Conservation (phyloP, 495 filamentous ascomycete species). For the Hyaloscypha bicolor region DNA sequence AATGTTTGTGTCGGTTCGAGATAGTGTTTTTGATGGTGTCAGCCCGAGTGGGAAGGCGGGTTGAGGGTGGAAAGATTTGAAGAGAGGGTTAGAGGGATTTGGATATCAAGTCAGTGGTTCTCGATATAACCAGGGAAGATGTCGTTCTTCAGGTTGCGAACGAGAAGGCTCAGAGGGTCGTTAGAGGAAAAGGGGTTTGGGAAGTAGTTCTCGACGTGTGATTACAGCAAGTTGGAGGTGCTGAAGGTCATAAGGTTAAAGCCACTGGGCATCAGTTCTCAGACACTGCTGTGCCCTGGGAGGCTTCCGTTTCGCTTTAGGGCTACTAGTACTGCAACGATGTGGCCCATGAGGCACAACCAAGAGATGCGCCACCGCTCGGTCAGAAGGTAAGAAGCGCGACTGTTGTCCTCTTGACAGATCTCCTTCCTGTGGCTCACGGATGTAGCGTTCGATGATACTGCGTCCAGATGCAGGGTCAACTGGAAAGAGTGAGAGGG, state of each 20-base stretch:
- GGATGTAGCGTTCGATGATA: background rate
- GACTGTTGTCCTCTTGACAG: background rate
- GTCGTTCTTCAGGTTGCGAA: no score
- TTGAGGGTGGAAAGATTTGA: background rate
- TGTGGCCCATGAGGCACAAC: background rate
- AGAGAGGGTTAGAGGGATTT: background rate
- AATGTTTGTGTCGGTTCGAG: background rate
- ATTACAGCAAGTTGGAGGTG: background rate
- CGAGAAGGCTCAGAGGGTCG: no score
- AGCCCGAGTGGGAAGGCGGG: background rate
- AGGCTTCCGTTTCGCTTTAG: background rate
- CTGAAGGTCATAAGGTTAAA: background rate
- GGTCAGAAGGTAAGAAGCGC: background rate
- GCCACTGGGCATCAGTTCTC: background rate
- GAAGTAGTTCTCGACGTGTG: no score
- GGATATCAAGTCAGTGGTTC: no score
- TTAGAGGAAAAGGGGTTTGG: no score
- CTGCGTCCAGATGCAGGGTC: background rate
- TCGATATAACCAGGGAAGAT: no score
- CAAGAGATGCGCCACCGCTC: background rate
- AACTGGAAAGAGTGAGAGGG: background rate
- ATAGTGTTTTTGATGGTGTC: background rate
- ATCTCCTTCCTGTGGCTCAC: background rate
- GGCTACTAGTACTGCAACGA: background rate
- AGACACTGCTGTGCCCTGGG: background rate